Conservation (phyloP, 257 asterid genomes). For the Jacaranda mimosifolia region DNA sequence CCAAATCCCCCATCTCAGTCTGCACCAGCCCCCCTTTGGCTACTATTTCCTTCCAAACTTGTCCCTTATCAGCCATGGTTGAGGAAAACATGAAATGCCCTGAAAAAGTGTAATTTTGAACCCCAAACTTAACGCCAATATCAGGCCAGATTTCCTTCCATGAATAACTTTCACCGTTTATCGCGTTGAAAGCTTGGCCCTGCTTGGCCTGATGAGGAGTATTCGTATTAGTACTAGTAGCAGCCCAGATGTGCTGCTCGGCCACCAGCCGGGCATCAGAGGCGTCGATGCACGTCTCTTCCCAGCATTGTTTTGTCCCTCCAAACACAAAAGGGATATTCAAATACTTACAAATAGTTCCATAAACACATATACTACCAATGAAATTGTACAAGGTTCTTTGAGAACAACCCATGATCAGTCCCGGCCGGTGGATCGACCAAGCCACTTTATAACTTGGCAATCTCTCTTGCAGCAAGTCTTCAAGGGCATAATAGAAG, state of each 20-base stretch:
- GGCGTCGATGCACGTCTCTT: constrained; percentile 67
- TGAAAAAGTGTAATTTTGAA: constrained; percentile 35
- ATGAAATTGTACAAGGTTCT: constrained; percentile 65
- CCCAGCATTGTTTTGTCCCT: constrained; percentile 79
- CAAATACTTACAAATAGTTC: constrained; percentile 69
- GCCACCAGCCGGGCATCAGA: constrained; percentile 90
- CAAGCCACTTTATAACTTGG: constrained; percentile 50
- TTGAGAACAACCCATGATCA: constrained; percentile 71
- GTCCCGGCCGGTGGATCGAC: constrained; percentile 84
- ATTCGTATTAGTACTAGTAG: constrained; percentile 36
- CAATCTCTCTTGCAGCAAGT: constrained; percentile 67
- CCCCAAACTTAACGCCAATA: constrained; percentile 64
- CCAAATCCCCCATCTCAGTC: constrained; percentile 75
- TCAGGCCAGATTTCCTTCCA: constrained; percentile 81
- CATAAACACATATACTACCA: constrained; percentile 81
- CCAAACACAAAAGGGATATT: constrained; percentile 80
- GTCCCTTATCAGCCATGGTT: constrained; percentile 64
- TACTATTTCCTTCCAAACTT: constrained; percentile 75
- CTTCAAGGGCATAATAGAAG: constrained; percentile 83
- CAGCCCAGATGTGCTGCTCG: constrained; percentile 80
- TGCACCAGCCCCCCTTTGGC: constrained; percentile 56
- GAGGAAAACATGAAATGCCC: constrained; percentile 45
- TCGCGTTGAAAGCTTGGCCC: constrained; percentile 69
- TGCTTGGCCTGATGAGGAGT: neutral
- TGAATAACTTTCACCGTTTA: constrained; percentile 67